Percentiles rank a stretch among this genome's conserved stretches.
Evolutionary conservation across 2,329 filamentous ascomycete genomes (phyloP).

Genomic region (Curvularia hawaiiensis): DNA sequence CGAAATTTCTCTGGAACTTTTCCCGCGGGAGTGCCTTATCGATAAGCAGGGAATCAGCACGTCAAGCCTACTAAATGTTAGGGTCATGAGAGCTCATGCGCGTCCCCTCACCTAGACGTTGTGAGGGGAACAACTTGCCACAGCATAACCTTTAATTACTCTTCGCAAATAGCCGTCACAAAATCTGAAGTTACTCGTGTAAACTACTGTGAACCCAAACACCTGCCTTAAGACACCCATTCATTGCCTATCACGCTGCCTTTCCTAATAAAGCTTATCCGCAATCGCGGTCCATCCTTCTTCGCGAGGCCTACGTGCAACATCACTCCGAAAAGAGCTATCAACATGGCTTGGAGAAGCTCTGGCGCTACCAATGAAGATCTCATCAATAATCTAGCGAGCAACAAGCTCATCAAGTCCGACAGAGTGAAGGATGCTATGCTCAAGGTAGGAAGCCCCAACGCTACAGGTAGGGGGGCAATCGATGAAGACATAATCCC

Average conservation of each 20-base stretch:
- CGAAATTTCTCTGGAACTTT: constrained; percentile 30
- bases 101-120: constrained; percentile 7
- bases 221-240: neutral
- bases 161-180: neutral
- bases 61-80: neutral
- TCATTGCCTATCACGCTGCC: constrained; percentile 25
- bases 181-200: neutral
- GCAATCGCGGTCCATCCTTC: constrained; percentile 21
- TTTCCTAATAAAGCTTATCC: constrained; percentile 24
- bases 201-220: neutral
- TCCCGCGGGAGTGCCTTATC: constrained; percentile 28
- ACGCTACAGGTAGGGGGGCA: neutral
- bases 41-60: constrained; percentile 21
- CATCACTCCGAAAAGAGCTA: constrained; percentile 6
- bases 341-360: constrained; percentile 87
- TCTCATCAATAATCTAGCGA: constrained; percentile 78
- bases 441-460: constrained; percentile 60
- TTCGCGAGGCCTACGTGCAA: neutral
- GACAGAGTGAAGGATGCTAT: constrained; percentile 79
- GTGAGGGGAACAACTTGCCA: constrained; percentile 10
- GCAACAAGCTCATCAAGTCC: constrained; percentile 73
- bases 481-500: neutral
- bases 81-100: constrained; percentile 3
- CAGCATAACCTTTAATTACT: neutral
- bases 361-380: constrained; percentile 75